A percentile compares a stretch with the other conserved stretches of the same genome.
Evolutionary conservation across 1,284 basidiomycete genomes (phyloP).

Genomic region (Leucoagaricus sp.): DNA sequence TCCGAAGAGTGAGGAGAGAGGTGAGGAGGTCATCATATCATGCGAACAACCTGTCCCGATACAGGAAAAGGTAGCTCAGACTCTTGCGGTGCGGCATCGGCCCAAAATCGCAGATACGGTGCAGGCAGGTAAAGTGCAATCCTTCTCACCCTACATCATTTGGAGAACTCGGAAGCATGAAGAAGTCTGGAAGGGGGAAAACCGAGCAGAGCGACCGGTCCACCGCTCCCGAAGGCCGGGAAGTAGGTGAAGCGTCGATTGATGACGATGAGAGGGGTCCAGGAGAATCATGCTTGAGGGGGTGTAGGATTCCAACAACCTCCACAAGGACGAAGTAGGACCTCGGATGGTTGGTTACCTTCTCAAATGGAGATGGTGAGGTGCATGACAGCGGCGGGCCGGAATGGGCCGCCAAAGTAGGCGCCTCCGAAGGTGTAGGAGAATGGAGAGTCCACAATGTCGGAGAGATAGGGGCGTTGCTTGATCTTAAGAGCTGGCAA

Average conservation of each 20-base stretch:
- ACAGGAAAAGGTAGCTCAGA: constrained; percentile 9
- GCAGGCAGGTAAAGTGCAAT: not conserved
- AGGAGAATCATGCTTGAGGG: not conserved
- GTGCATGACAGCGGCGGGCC: not conserved
- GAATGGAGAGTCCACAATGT: not conserved
- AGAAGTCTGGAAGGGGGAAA: constrained; percentile 11
- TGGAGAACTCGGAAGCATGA: constrained; percentile 13
- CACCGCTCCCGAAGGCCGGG: constrained; percentile 11
- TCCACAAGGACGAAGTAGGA: constrained; percentile 6
- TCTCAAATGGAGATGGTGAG: constrained; percentile 5
- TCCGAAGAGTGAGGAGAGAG: not conserved
- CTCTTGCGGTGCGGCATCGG: not conserved
- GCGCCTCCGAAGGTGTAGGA: not conserved
- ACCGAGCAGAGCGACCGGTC: constrained; percentile 6
- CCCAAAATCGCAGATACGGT: constrained; percentile 6
- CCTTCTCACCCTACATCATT: constrained; percentile 11
- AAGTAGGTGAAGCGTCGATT: constrained; percentile 1
- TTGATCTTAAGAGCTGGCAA: too few relatives aligned
- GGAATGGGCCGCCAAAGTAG: not conserved
- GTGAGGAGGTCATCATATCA: constrained; percentile 6
- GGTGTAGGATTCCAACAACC: constrained; percentile 2
- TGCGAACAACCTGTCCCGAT: not conserved
- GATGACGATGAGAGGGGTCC: constrained; percentile 5
- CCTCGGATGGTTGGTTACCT: not conserved
- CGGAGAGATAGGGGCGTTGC: not conserved